A percentile compares a stretch with the other conserved stretches of the same genome.
These are phyloP conservation scores for Borovskyia barvae DNA, from an alignment of 208 protist species.

Conservation along the genomic window DNA sequence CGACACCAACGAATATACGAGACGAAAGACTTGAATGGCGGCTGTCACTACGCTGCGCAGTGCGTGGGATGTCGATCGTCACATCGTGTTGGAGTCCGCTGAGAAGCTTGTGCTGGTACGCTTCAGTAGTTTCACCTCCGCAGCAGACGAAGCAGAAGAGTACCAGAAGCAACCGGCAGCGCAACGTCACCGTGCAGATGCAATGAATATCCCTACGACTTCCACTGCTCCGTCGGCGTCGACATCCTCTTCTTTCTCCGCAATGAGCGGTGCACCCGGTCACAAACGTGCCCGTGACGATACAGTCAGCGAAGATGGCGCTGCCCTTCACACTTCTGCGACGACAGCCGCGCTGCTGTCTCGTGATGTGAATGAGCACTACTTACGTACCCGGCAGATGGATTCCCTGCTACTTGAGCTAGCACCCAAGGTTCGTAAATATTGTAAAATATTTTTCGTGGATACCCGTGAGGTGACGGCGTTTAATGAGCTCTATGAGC, in stretches of 20 bases:
- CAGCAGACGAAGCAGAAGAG: slow-evolving; percentile 4
- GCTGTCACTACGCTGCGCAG: slow-evolving; percentile 48
- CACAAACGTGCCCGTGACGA: slow-evolving; percentile 22
- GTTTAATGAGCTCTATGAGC: slow-evolving; percentile 99
- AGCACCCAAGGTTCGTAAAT: slow-evolving; percentile 83
- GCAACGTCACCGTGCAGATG: background rate
- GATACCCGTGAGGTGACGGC: slow-evolving; percentile 92
- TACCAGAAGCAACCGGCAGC: background rate
- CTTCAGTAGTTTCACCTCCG: slow-evolving; percentile 65
- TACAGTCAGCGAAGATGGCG: background rate
- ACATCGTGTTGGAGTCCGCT: slow-evolving; percentile 77
- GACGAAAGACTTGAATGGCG: no score
- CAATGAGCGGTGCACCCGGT: background rate
- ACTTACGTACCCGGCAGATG: slow-evolving; percentile 66
- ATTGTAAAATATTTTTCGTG: slow-evolving; percentile 74
- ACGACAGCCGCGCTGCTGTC: slow-evolving; percentile 9
- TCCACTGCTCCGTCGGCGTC: background rate
- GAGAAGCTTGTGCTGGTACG: slow-evolving; percentile 80
- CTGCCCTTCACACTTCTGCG: background rate
- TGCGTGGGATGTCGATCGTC: slow-evolving; percentile 87
- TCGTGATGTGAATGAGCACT: slow-evolving; percentile 34
- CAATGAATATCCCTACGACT: background rate
- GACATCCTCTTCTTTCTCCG: background rate
- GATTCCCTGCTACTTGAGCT: slow-evolving; percentile 62
- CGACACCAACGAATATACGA: no score